Percentiles rank a stretch among this genome's conserved stretches.
Conservation (phyloP, 306 rosid species). For the Cucumis melo region DNA sequence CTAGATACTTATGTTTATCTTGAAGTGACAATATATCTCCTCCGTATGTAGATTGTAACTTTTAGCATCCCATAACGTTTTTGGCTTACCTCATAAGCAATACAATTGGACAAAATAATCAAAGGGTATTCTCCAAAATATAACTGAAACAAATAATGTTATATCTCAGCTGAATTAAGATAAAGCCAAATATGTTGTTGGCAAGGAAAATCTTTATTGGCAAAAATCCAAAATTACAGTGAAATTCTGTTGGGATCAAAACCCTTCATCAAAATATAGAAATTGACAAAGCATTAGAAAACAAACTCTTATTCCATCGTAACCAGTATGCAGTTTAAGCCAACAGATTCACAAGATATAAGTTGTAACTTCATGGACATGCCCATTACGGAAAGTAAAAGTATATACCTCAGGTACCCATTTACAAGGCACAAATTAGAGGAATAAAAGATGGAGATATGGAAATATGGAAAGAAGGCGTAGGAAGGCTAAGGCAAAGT, state of each 20-base stretch:
- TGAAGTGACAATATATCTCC: background rate
- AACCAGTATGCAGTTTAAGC: constrained; percentile 20
- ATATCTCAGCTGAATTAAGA: background rate
- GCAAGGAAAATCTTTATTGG: background rate
- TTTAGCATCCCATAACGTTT: too few relatives aligned
- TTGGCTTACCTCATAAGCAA: background rate
- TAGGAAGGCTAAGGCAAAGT: constrained; percentile 11
- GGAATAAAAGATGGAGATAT: constrained; percentile 1
- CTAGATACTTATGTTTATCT: constrained; percentile 2
- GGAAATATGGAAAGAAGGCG: constrained; percentile 4
- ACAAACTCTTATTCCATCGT: constrained; percentile 3
- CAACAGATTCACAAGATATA: constrained; percentile 12
- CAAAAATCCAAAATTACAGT: background rate
- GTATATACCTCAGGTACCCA: constrained; percentile 18
- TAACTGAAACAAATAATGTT: background rate
- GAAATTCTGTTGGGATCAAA: background rate
- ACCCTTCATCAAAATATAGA: background rate
- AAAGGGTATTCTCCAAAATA: background rate
- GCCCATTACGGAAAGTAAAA: background rate
- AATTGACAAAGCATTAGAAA: background rate
- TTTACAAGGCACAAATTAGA: constrained; percentile 14
- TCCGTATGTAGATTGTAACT: background rate
- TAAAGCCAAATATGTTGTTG: background rate
- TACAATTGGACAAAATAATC: background rate
- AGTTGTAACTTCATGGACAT: constrained; percentile 1